Evolutionary conservation across 2,329 filamentous ascomycete species (phyloP), one percentile per base, ranked within the genome.

Genomic region (Clarireedia homoeocarpa): DNA sequence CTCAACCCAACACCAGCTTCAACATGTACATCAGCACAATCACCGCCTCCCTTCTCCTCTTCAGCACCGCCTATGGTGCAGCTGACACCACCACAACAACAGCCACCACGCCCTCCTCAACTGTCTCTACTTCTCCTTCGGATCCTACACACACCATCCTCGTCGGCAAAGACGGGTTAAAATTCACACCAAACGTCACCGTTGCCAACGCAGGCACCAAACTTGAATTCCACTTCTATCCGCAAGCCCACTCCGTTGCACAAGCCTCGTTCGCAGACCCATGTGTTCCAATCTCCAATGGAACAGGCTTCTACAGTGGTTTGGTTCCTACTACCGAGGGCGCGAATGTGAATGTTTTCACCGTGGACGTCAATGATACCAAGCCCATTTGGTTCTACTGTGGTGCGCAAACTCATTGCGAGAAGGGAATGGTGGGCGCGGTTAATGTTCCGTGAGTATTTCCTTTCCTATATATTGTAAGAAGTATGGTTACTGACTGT

Each of bases 151-250:
- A 71, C 44, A 64, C 65, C n/a, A 61, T 72, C n/a, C 58, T 58
- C 15, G 71, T 70, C 20, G 66, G 70, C 6, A 57, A 58, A 9
- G 54, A 58, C 26, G 64, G 62, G 26, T 72, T 81, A 34, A 66
- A 65, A 49, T 83, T 82, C 67, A 71, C 74, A 49, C 80, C 80
- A 1, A 71, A 75, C 59, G 75, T 73, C 60, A 69, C 80, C 42
- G 73, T 72, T 2, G 80, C 79, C 17, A 66, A 70, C 10, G 56
- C 74, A 6, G 79, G 78, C 57, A 77, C 80, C 58, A 60, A 77
- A 4, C 66, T 83, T 56, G 77, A 82, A 70, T 83, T 76, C 71
- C 75, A 78, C 64, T 82, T 77, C 72, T 75, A 74, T 59, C 74
- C 78, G 7, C 65, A 62, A 57, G 79, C 77, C 69, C 79, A 81